phyloP scores from a whole-genome alignment of 2,329 filamentous ascomycete genomes.

The Verticillium klebahnii region DNA sequence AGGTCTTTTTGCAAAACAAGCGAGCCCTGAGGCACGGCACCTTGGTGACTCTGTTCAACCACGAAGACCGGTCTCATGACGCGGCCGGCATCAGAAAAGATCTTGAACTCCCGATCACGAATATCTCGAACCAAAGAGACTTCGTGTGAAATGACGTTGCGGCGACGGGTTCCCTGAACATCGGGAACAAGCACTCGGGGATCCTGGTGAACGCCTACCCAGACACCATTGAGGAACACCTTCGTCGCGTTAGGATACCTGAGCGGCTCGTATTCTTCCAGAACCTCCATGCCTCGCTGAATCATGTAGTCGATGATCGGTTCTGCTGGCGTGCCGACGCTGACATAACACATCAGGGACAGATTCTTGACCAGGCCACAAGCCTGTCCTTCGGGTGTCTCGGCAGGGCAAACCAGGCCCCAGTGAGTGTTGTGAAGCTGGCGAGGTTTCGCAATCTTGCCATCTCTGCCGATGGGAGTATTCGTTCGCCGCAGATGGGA shows the following conservation, averaged over 20 bases:
- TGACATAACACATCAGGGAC: conserved; percentile 97
- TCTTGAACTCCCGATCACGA: conserved; percentile 94
- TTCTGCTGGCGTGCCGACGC: conserved; percentile 85
- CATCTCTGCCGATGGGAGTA: conserved; percentile 94
- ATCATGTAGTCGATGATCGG: conserved; percentile 96
- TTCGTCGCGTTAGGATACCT: conserved; percentile 91
- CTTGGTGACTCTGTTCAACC: conserved; percentile 63
- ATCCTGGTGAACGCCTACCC: conserved; percentile 93
- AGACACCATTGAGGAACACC: conserved; percentile 96
- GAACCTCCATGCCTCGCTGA: conserved; percentile 88
- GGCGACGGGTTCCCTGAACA: conserved; percentile 72
- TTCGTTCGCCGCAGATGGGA: conserved; percentile 97
- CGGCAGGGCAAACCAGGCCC: conserved; percentile 94
- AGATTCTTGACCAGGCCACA: conserved; percentile 98
- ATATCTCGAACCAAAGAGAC: conserved; percentile 95
- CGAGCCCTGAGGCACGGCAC: conserved; percentile 71
- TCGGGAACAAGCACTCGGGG: conserved; percentile 78
- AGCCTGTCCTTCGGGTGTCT: conserved; percentile 96
- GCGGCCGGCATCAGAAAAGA: conserved; percentile 94
- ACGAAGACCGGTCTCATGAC: conserved; percentile 93
- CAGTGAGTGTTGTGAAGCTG: conserved; percentile 99
- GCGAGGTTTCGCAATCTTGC: conserved; percentile 95
- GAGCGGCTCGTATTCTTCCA: conserved; percentile 89
- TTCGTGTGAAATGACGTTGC: conserved; percentile 82
- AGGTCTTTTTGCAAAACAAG: conserved; percentile 83